Conservation (phyloP, 2,329 filamentous ascomycete genomes). For the Endoconidiophora polonica region DNA sequence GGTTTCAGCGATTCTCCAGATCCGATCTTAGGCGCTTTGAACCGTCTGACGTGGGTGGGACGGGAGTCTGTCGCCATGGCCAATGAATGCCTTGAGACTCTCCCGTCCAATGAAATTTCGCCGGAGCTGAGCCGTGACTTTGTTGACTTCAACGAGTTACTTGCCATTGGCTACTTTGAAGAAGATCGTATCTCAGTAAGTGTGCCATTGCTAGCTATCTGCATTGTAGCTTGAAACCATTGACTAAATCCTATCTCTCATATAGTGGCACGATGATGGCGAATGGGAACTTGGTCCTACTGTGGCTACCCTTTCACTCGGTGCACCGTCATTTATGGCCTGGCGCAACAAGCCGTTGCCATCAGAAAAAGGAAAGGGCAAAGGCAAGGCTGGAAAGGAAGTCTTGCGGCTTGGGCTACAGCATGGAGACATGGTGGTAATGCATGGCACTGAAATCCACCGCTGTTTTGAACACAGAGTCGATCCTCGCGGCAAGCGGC, state of each 20-base stretch:
- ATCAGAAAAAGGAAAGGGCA: constrained; percentile 14
- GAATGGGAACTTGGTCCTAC: constrained; percentile 44
- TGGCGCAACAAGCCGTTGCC: constrained; percentile 35
- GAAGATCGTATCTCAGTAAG: constrained; percentile 38
- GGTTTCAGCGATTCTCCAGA: constrained; percentile 32
- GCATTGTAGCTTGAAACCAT: background rate
- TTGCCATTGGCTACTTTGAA: constrained; percentile 47
- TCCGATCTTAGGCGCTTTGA: constrained; percentile 32
- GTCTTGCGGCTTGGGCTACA: constrained; percentile 28
- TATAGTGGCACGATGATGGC: constrained; percentile 49
- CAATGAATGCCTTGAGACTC: constrained; percentile 7
- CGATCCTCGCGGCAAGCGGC: constrained; percentile 29
- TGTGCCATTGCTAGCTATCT: constrained; percentile 7
- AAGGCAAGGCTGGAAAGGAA: constrained; percentile 11
- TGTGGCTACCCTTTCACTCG: constrained; percentile 44
- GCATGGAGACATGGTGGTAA: constrained; percentile 49
- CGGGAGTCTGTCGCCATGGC: constrained; percentile 22
- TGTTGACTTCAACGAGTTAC: constrained; percentile 42
- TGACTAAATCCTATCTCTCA: background rate
- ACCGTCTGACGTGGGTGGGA: constrained; percentile 39
- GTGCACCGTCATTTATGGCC: constrained; percentile 39
- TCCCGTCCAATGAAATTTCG: background rate
- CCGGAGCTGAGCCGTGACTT: background rate
- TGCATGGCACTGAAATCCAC: constrained; percentile 45
- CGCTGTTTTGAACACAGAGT: constrained; percentile 43